These are phyloP conservation scores for Collybia sp. DNA, from an alignment of 768 basidiomycete genomes.

Conservation along the genomic window DNA sequence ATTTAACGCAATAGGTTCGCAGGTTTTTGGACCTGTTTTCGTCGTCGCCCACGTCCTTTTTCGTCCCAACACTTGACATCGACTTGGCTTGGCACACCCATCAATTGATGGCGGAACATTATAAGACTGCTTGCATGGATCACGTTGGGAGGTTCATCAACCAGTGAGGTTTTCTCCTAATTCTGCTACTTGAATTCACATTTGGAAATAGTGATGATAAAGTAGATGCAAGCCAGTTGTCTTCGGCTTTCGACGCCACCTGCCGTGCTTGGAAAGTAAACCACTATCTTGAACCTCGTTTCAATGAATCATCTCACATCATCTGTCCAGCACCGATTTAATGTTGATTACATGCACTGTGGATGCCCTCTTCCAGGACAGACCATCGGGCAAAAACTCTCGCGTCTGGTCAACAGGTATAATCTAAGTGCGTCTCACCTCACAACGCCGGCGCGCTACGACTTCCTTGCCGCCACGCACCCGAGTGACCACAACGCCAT, in stretches of 20 bases:
- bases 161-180: slow-evolving; percentile 30
- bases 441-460: slow-evolving; percentile 21
- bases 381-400: slow-evolving; percentile 33
- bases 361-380: slow-evolving; percentile 46
- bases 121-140: slow-evolving; percentile 32
- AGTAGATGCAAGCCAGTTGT: slow-evolving; percentile 26
- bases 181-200: neutral
- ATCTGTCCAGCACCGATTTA: slow-evolving; percentile 34
- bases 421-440: slow-evolving; percentile 19
- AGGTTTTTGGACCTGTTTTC: slow-evolving; percentile 47
- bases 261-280: slow-evolving; percentile 18
- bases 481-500: slow-evolving; percentile 44
- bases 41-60: slow-evolving; percentile 25
- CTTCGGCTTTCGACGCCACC: slow-evolving; percentile 21
- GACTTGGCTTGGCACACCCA: slow-evolving; percentile 68
- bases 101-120: slow-evolving; percentile 41
- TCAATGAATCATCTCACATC: neutral
- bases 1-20: neutral
- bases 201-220: slow-evolving; percentile 24
- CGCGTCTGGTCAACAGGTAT: slow-evolving; percentile 18
- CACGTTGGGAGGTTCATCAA: slow-evolving; percentile 36
- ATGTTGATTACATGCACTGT: slow-evolving; percentile 45
- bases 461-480: slow-evolving; percentile 43
- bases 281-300: neutral
- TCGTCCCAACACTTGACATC: slow-evolving; percentile 56